Evolutionary conservation across 2,329 filamentous ascomycete genomes (phyloP).

Genomic region (Alternaria rosae): DNA sequence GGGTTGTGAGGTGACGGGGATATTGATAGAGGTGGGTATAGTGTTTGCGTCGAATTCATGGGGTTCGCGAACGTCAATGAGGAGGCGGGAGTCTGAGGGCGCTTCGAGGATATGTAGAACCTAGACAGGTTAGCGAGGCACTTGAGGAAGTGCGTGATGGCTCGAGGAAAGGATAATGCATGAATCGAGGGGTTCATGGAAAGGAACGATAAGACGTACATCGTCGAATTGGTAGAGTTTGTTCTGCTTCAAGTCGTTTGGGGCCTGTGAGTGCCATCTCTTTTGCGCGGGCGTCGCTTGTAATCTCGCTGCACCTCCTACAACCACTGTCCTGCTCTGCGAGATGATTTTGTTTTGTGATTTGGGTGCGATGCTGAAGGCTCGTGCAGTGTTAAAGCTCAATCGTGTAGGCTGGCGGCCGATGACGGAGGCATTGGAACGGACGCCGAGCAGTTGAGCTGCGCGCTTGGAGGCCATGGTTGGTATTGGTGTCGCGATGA

Average conservation of each 20-base stretch:
- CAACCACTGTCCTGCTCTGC: background rate
- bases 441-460: constrained; percentile 21
- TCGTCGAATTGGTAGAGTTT: constrained; percentile 53
- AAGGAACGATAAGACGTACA: constrained; percentile 25
- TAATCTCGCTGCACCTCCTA: background rate
- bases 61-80: constrained; percentile 74
- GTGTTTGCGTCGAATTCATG: constrained; percentile 67
- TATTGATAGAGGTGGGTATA: constrained; percentile 83
- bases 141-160: too few species aligned
- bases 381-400: constrained; percentile 11
- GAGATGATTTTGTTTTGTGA: background rate
- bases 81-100: constrained; percentile 38
- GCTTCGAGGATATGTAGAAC: constrained; percentile 46
- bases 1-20: constrained; percentile 78
- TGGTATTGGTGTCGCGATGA: background rate
- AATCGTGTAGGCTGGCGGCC: constrained; percentile 13
- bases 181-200: background rate
- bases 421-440: constrained; percentile 15
- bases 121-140: constrained; percentile 17
- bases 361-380: constrained; percentile 12
- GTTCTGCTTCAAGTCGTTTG: constrained; percentile 25
- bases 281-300: constrained; percentile 11
- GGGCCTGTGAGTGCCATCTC: constrained; percentile 49
- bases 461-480: constrained; percentile 32
- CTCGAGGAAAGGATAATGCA: background rate